Conservation (phyloP, 2,329 filamentous ascomycete species). For the Penicillium freii region DNA sequence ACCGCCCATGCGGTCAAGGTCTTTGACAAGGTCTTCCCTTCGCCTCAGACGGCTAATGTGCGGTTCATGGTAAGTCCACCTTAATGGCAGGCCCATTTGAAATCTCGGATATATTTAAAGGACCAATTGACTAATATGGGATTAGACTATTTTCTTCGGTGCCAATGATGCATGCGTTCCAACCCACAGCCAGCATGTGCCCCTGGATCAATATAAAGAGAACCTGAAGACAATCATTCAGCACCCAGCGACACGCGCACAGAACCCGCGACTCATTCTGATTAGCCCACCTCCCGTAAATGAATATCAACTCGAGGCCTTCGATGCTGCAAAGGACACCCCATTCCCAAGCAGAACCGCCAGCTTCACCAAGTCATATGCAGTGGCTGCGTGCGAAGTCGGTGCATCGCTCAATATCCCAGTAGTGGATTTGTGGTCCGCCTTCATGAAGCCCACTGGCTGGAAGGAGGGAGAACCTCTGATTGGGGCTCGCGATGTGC, state of each 20-base stretch:
- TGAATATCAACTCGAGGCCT: slow-evolving; percentile 61
- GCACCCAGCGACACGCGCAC: slow-evolving; percentile 67
- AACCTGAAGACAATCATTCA: slow-evolving; percentile 71
- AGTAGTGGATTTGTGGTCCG: slow-evolving; percentile 76
- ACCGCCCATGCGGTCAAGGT: slow-evolving; percentile 70
- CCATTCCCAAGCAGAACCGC: slow-evolving; percentile 56
- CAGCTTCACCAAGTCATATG: slow-evolving; percentile 62
- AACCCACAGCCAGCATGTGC: slow-evolving; percentile 70
- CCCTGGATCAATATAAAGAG: slow-evolving; percentile 69
- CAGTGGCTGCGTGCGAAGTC: slow-evolving; percentile 63
- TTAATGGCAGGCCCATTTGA: neutral
- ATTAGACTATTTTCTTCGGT: slow-evolving; percentile 74
- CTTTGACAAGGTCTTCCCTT: slow-evolving; percentile 68
- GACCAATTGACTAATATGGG: slow-evolving; percentile 1
- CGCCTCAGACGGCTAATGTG: slow-evolving; percentile 54
- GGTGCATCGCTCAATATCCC: slow-evolving; percentile 57
- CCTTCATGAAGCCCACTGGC: slow-evolving; percentile 66
- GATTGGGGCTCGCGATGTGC: slow-evolving; percentile 57
- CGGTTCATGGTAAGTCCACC: slow-evolving; percentile 42
- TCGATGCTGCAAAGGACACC: slow-evolving; percentile 51
- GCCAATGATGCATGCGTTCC: slow-evolving; percentile 83
- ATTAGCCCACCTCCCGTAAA: slow-evolving; percentile 77
- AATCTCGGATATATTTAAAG: neutral
- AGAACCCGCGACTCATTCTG: slow-evolving; percentile 73
- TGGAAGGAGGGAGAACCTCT: slow-evolving; percentile 53